Evolutionary conservation across 257 asterid species (phyloP).

Genomic region (Gentiana straminea): DNA sequence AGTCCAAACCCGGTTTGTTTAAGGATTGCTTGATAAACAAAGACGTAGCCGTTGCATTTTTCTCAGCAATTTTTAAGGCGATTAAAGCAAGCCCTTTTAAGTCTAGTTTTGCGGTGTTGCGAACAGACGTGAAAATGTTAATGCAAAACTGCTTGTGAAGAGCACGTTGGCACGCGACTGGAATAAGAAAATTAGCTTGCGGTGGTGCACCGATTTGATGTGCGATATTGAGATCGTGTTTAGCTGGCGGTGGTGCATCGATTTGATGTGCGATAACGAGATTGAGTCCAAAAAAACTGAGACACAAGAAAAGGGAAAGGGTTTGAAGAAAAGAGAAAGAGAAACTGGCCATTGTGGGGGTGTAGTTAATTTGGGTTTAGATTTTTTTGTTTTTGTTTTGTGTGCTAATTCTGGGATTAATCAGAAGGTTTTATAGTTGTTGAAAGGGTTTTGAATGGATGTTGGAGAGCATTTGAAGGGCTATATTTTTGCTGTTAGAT

Average conservation of each 20-base stretch:
- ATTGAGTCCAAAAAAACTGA: no score
- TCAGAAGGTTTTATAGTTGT: neutral
- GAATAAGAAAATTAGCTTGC: neutral
- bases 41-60: conserved; percentile 12
- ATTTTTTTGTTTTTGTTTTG: neutral
- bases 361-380: no score
- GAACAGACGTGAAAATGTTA: conserved; percentile 5
- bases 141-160: conserved; percentile 6
- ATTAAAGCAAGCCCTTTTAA: conserved; percentile 18
- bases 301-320: neutral
- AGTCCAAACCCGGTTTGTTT: neutral
- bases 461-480: no score
- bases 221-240: neutral
- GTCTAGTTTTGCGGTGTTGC: conserved; percentile 5
- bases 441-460: neutral
- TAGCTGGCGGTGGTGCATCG: no score
- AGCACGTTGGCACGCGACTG: conserved; percentile 11
- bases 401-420: neutral
- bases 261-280: no score
- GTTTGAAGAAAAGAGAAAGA: conserved; percentile 2
- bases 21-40: conserved; percentile 4
- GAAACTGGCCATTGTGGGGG: conserved; percentile 1
- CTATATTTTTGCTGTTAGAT: no score
- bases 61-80: conserved; percentile 10
- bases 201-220: neutral